Evolutionary conservation across 495 filamentous ascomycete genomes (phyloP).

Genomic region (Talaromyces wortmannii): DNA sequence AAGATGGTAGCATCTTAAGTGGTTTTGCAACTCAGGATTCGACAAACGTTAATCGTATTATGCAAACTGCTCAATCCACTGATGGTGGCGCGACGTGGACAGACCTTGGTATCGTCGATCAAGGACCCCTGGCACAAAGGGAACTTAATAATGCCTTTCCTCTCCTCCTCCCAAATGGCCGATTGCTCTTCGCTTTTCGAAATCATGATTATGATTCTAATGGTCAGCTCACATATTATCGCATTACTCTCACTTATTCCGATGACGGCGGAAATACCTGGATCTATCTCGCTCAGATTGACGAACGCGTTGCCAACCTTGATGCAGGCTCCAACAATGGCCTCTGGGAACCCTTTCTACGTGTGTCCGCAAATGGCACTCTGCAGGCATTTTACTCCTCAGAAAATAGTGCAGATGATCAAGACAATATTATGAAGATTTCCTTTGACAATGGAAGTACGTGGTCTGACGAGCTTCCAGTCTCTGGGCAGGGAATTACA

Average conservation of each 20-base stretch:
- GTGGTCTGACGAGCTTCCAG: constrained; percentile 27
- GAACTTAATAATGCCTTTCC: constrained; percentile 46
- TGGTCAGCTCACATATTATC: constrained; percentile 32
- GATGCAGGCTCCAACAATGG: constrained; percentile 25
- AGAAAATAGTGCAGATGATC: constrained; percentile 34
- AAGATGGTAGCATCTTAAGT: background rate
- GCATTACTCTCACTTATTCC: constrained; percentile 43
- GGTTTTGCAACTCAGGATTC: background rate
- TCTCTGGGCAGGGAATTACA: constrained; percentile 29
- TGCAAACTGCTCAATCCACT: constrained; percentile 17
- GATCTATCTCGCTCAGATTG: constrained; percentile 30
- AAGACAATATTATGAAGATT: constrained; percentile 40
- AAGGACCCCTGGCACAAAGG: constrained; percentile 14
- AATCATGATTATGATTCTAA: constrained; percentile 35
- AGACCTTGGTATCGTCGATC: constrained; percentile 19
- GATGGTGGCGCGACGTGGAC: constrained; percentile 34
- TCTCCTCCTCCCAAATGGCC: constrained; percentile 35
- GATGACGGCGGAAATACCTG: constrained; percentile 37
- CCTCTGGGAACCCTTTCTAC: constrained; percentile 44
- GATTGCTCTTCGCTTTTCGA: constrained; percentile 41
- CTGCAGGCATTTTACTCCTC: constrained; percentile 43
- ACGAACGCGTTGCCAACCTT: constrained; percentile 17
- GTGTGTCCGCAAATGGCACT: constrained; percentile 21
- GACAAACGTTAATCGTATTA: background rate
- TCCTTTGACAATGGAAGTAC: constrained; percentile 34